phyloP scores from a whole-genome alignment of 768 basidiomycete genomes.

The Boletus sensibilis region DNA sequence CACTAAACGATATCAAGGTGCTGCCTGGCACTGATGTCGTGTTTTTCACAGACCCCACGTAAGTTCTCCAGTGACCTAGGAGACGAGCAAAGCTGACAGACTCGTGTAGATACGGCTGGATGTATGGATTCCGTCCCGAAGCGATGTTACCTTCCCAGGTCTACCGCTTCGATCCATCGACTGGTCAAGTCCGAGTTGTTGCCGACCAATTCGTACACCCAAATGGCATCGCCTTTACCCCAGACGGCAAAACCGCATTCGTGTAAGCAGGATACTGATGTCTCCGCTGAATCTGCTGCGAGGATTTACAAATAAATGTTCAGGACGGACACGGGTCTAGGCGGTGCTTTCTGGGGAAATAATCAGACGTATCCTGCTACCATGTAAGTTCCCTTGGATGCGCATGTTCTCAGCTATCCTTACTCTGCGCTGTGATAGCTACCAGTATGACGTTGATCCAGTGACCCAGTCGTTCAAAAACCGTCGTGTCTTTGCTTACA shows the following conservation, averaged over 20 bases:
- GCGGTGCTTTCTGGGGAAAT: conserved; percentile 44
- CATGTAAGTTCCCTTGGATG: conserved; percentile 47
- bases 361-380: conserved; percentile 66
- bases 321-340: conserved; percentile 32
- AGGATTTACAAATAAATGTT: conserved; percentile 19
- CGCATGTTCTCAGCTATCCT: not conserved
- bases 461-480: too few relatives aligned
- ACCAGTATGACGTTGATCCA: conserved; percentile 66
- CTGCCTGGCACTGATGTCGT: conserved; percentile 63
- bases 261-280: conserved; percentile 39
- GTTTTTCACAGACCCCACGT: conserved; percentile 76
- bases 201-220: conserved; percentile 21
- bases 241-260: conserved; percentile 62
- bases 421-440: conserved; percentile 38
- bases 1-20: conserved; percentile 75
- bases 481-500: conserved; percentile 65
- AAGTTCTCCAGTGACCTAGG: conserved; percentile 24
- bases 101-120: conserved; percentile 54
- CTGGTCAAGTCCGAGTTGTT: not conserved
- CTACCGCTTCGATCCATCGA: conserved; percentile 13
- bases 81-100: not conserved
- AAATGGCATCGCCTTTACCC: conserved; percentile 75
- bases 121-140: conserved; percentile 63
- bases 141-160: conserved; percentile 52
- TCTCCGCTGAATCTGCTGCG: not conserved